A percentile compares a stretch with the other conserved stretches of the same genome.
These are phyloP conservation scores for Lagenaria siceraria DNA, from an alignment of 306 rosid species.

Conservation along the genomic window DNA sequence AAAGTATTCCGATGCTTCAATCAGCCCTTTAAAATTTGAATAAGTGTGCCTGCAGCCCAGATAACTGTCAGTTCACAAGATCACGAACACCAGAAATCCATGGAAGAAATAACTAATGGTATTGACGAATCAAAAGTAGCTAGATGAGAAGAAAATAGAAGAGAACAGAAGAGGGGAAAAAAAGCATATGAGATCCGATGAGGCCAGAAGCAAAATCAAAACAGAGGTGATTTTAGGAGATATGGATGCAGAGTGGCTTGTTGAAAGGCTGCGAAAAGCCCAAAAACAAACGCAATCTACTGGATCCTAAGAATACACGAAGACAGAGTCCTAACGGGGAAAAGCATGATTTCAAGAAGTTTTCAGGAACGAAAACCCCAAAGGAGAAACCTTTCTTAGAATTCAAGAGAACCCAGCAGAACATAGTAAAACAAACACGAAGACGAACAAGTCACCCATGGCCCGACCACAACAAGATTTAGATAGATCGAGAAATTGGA, in stretches of 20 bases:
- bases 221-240: background rate
- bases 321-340: background rate
- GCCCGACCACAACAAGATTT: background rate
- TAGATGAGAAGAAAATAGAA: background rate
- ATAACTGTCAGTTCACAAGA: slow-evolving; percentile 27
- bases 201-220: background rate
- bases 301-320: background rate
- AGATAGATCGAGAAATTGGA: background rate
- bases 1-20: slow-evolving; percentile 35
- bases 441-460: background rate
- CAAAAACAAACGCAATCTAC: background rate
- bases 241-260: background rate
- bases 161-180: background rate
- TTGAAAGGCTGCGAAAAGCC: background rate
- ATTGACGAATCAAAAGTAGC: slow-evolving; percentile 4
- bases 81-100: slow-evolving; percentile 20
- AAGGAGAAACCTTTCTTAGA: background rate
- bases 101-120: slow-evolving; percentile 6
- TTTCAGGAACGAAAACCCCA: background rate
- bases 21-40: slow-evolving; percentile 34
- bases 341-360: background rate
- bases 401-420: background rate
- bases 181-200: background rate
- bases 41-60: slow-evolving; percentile 43
- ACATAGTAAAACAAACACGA: too few relatives aligned